Evolutionary conservation across 768 basidiomycete species (phyloP), one percentile per base, ranked within the genome.

Genomic region (Coprinopsis marcescibilis): DNA sequence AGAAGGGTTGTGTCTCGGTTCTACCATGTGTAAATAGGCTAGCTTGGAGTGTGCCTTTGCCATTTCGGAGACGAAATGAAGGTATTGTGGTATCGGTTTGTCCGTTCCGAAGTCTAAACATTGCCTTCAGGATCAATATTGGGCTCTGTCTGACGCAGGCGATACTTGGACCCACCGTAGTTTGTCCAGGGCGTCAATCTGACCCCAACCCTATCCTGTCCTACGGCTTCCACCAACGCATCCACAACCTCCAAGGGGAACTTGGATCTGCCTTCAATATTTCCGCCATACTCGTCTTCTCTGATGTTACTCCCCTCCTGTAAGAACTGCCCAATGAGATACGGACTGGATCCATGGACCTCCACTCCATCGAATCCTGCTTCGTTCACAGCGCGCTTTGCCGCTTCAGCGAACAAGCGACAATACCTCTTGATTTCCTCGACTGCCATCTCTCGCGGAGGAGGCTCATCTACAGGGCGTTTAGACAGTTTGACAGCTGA

Each of bases 281-380:
- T 74, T 2, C 87, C 86, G 0, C 86, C 86, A 59, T 83, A 89
- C 36, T 71, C 64, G 1, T 81, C 80, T 69, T 80, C 78, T 1
- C 81, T 68, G 56, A 84, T 82, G 23, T 73, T 85, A 26, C 66
- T 67, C 13, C 67, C 58, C 24, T 73, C 66, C 55, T 83, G 78
- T 10, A 80, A 49, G 67, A 86, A 85, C 56, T 85, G 46, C 57
- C 66, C 80, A 20, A 83, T 73, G 58, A 64, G 68, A 11, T 64
- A 72, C 0, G 69, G 64, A 58, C 62, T 51, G 57, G 67, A 69
- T 46, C 59, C 60, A 46, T 68, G 70, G 41, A 73, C 52, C 68
- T 70, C 69, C 50, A 73, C 41, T 34, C 82, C 83, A 49, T 85
- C 82, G 49, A 87, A 87, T 0, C 81, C 84, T 20, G 84, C 83